Evolutionary conservation across 768 basidiomycete genomes (phyloP).

Genomic region (Russula brevipes): DNA sequence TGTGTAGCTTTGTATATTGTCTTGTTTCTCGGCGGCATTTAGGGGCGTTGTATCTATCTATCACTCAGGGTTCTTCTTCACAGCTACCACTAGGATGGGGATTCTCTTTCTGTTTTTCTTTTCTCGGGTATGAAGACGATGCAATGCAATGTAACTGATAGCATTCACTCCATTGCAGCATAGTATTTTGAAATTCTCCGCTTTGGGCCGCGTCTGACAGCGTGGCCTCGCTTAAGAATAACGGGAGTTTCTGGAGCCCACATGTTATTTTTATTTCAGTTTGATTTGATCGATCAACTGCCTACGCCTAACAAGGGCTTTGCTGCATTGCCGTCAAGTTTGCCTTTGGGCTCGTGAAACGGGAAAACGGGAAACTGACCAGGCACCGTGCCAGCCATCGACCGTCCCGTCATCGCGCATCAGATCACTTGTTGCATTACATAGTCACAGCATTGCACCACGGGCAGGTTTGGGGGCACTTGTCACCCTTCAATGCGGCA

Average conservation of each 20-base stretch:
- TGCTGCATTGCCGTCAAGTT: too few species aligned
- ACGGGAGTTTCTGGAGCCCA: too few species aligned
- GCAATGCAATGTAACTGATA: slow-evolving; percentile 19
- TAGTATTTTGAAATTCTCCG: slow-evolving; percentile 1
- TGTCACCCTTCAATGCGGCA: not conserved
- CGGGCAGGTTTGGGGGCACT: not conserved
- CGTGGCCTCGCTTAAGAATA: too few species aligned
- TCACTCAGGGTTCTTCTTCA: slow-evolving; percentile 4
- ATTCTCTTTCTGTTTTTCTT: not conserved
- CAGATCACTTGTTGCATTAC: not conserved
- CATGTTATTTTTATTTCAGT: not conserved
- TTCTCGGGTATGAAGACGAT: not conserved
- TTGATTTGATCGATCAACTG: slow-evolving; percentile 14
- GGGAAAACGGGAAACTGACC: too few species aligned
- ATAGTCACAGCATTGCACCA: not conserved
- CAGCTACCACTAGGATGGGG: slow-evolving; percentile 9
- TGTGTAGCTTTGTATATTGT: slow-evolving; percentile 14
- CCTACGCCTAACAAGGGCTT: too few species aligned
- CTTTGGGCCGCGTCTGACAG: not conserved
- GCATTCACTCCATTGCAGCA: slow-evolving; percentile 8
- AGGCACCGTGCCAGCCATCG: not conserved
- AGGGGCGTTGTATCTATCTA: slow-evolving; percentile 23
- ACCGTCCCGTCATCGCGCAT: not conserved
- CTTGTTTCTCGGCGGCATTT: slow-evolving; percentile 12
- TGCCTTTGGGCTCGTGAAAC: too few species aligned